Base-by-base conservation (phyloP, 2,329 filamentous ascomycete genomes). In the Alternaria alternata region DNA sequence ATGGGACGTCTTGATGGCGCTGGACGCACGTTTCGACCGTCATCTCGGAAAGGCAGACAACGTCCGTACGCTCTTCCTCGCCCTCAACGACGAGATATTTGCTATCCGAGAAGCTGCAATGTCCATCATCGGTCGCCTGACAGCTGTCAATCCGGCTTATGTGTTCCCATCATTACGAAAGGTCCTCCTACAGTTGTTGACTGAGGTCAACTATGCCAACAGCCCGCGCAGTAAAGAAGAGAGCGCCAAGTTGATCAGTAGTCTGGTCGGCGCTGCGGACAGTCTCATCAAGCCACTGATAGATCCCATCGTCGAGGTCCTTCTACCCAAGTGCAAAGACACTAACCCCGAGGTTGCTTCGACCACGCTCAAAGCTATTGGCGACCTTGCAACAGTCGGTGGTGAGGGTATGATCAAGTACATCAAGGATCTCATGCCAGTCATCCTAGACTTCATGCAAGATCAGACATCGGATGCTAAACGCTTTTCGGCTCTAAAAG, bases 21-120 rank as follows among this genome's bases (percentile, higher is more conserved):
- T 99, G 9, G 95, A 98, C 76, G 89, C 92, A 66, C 91, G 95
- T 52, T 99, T 99, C 72, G 95, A 99, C 75, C 90, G 93, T 47
- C 95, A 99, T 76, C 85, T 99, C n/a, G 93, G 93, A 42, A 96
- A 97, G 77, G 94, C 96, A 1, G 94, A 99, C 77, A 99, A 99
- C 73, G 96, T 99, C 48, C 89, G 96, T 20, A 97, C 94, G 14
- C 82, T 99, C 0, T 98, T 99, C 79, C 90, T 98, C 61, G 94
- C 95, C 0, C 86, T 99, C 16, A 97, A 99, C 68, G 95, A 99
- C 71, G 94, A 98, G 74, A 87, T 93, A 2, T 99, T 98, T 66
- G 85, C 89, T 2, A 97, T 98, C 61, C 87, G 96, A 70, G 94
- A 99, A 80, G 94, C 95, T 28, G 92, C 95, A 8, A 97, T 99